Base-by-base conservation (phyloP, 192 early-diverging fungal species). In the Umbelopsis vinacea region DNA sequence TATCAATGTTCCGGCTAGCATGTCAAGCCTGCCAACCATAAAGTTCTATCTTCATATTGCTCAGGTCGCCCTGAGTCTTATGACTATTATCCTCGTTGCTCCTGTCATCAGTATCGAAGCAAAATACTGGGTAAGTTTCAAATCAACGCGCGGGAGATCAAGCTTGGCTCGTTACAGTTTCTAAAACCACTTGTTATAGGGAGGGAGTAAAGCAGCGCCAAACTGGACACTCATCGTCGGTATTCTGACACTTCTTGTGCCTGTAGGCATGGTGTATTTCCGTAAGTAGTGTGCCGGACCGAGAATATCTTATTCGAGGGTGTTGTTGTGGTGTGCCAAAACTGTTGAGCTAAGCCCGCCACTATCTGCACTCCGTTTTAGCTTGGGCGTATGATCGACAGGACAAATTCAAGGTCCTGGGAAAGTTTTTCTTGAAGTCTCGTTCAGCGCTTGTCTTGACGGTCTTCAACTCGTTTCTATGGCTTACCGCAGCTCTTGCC, bases 361-460 rank as follows among this genome's bases (percentile, higher is more conserved):
- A 50, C 48, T 21, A 46, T 50, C 19, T 50, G 5, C 15, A 63
- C 57, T 63, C 57, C 57, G 57, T 35, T 37, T 29, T 14, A 63
- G 57, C 77, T 35, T 79, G 77, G 77, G 69, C 63, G 45, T 79
- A 79, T 45, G 77, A 79, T 50, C 57, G 38, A 8, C 55, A 79
- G 6, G 71, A 74, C 35, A 79, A 79, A 37, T 79, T 74, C 50
- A 79, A 79, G 46, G 60, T 29, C n/a, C 48, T 79, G 19, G 77
- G 77, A 46, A 79, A 79, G 60, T 79, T 79, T 23, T 71, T 66
- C 37, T 35, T 79, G 21, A 74, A 79, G 67, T 70, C 73, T 17
- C 68, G 77, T 22, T 68, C 77, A 35, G 71, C 47, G 22, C 22
- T 79, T 23, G 70, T 79, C 29, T 74, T 79, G 38, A 67, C 66